A percentile compares a stretch with the other conserved stretches of the same genome.
Conservation (phyloP, 2,329 filamentous ascomycete species). For the Claviceps sp. region DNA sequence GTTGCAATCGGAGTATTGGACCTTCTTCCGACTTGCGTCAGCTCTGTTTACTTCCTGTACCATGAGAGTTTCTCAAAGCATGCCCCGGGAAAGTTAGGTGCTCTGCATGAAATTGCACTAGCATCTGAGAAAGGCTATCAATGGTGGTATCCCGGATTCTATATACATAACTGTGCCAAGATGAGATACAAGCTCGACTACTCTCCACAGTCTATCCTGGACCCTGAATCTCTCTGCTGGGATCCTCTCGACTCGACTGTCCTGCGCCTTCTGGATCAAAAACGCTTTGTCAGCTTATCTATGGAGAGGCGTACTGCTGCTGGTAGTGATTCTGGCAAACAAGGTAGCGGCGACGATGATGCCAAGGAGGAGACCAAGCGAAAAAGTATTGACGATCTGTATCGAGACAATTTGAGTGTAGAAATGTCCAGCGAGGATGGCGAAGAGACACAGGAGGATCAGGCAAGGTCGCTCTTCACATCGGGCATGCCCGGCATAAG, state of each 20-base stretch:
- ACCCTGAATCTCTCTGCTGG: slow-evolving; percentile 53
- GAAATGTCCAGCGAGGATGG: neutral
- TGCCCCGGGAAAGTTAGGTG: slow-evolving; percentile 63
- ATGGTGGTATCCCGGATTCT: slow-evolving; percentile 72
- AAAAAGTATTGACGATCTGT: neutral
- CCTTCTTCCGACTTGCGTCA: slow-evolving; percentile 62
- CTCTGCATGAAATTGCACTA: slow-evolving; percentile 58
- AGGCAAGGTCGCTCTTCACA: slow-evolving; percentile 34
- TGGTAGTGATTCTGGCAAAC: neutral
- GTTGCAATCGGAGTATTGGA: slow-evolving; percentile 69
- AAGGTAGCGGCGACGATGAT: neutral
- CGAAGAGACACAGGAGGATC: slow-evolving; percentile 12
- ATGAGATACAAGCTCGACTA: slow-evolving; percentile 81
- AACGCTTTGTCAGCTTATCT: slow-evolving; percentile 41
- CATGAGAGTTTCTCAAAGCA: slow-evolving; percentile 58
- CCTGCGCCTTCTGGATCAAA: slow-evolving; percentile 35
- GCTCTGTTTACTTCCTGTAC: slow-evolving; percentile 75
- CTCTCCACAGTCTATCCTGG: slow-evolving; percentile 58
- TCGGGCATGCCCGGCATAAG: slow-evolving; percentile 56
- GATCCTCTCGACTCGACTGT: slow-evolving; percentile 40
- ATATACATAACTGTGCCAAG: slow-evolving; percentile 69
- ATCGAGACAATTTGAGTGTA: slow-evolving; percentile 2
- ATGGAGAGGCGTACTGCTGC: slow-evolving; percentile 15
- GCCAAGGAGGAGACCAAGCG: neutral
- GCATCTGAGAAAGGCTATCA: slow-evolving; percentile 55